These are phyloP conservation scores for Candida koratica DNA, from an alignment of 805 yeast species.

Conservation along the genomic window DNA sequence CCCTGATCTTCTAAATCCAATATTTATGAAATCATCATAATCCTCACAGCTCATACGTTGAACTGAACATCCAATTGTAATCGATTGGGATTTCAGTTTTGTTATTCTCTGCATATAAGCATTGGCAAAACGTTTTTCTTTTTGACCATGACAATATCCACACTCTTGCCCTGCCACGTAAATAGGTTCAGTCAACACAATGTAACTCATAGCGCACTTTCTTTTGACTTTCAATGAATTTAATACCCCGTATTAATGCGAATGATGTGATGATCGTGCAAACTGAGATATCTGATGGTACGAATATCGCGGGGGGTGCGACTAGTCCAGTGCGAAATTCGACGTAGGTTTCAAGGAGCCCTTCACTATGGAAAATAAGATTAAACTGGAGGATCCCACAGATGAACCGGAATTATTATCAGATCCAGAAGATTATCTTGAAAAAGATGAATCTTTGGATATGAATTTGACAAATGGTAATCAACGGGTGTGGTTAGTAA, in stretches of 20 bases:
- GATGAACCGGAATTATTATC: conserved; percentile 35
- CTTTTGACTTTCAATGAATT: no score
- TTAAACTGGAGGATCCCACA: conserved; percentile 2
- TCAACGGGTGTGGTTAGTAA: conserved; percentile 87
- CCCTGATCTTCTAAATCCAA: conserved; percentile 81
- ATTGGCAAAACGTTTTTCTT: conserved; percentile 37
- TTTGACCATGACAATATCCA: conserved; percentile 67
- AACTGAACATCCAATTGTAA: conserved; percentile 38
- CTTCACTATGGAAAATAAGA: conserved; percentile 1
- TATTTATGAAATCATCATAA: conserved; percentile 64
- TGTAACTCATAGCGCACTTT: conserved; percentile 1
- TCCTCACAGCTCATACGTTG: conserved; percentile 45
- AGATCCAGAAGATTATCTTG: conserved; percentile 45
- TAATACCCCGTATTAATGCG: no score
- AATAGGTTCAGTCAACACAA: conserved; percentile 41
- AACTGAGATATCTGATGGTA: no score
- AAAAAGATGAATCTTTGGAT: conserved; percentile 68
- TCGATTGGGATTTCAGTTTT: conserved; percentile 16
- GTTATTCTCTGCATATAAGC: conserved; percentile 19
- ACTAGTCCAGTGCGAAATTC: no score
- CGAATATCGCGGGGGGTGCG: no score
- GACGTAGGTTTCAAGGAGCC: no score
- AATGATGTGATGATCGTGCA: no score
- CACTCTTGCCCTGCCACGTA: conserved; percentile 48
- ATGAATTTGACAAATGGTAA: conserved; percentile 59